Evolutionary conservation across 2,329 filamentous ascomycete genomes (phyloP), one percentile per base, ranked within the genome.

Genomic region (Neofusicoccum laricinum): DNA sequence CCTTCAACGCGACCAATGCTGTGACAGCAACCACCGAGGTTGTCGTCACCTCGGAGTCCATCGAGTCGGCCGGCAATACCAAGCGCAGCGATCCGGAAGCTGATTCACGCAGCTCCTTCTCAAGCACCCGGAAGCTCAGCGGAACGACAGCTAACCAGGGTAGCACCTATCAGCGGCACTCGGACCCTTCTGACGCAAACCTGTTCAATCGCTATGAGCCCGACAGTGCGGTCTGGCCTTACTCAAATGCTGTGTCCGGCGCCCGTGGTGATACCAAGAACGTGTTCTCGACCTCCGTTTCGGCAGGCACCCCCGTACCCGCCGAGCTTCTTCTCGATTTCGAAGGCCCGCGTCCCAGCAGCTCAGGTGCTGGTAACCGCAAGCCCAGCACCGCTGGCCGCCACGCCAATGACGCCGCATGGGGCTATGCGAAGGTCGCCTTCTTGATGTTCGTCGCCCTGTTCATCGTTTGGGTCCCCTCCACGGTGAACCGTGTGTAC

Each of bases 401-500:
- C 7, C 59, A 63, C n/a, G 49, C 61, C 6, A 64, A 34, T 17
- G 43, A 46, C 11, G 88, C 88, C 2, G 85, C 88, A 1, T 89
- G 86, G 86, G 83, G 85, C 1, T 91, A 91, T 72, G 86, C 88
- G 64, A 90, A 90, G 69, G 90, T 88, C 51, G 84, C 89, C 0
- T 80, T 90, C 32, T 81, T 91, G 8, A 91, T 91, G 81, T 91
- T 91, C 76, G 82, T 86, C 0, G 88, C 88, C 0, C 82, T 92
- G 65, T 80, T 91, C 58, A 84, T 91, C 30, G 91, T 90, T 5
- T 92, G 89, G 89, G 86, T 93, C 0, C 64, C 92, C 86, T 93
- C 90, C 1, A 91, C 88, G 21, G 84, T 89, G 66, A 95, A 96
- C 74, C 84, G 92, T 10, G 84, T 93, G 15, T 93, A 90, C 76